These are phyloP conservation scores for Neocallimastix lanati DNA, from an alignment of 192 early-diverging fungal species.

Conservation along the genomic window DNA sequence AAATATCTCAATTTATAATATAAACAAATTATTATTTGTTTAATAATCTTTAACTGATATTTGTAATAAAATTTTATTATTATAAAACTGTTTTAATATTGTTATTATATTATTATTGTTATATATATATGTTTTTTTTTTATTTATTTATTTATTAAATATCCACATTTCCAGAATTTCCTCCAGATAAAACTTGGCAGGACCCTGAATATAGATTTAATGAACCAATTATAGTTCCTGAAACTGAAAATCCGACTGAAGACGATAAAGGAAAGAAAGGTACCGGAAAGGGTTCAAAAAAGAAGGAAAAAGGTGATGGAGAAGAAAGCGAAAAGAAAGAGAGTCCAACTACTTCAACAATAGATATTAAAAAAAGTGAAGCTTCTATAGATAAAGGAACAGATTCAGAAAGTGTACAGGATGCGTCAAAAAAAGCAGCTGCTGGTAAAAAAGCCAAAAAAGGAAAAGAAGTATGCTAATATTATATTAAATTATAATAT, in stretches of 20 bases:
- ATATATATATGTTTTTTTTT: too few species aligned
- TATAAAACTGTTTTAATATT: too few species aligned
- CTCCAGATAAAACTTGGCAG: conserved; percentile 28
- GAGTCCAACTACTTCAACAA: not conserved
- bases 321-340: conserved; percentile 1
- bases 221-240: not conserved
- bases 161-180: conserved; percentile 33
- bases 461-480: conserved; percentile 9
- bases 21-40: too few species aligned
- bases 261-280: not conserved
- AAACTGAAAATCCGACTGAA: conserved; percentile 6
- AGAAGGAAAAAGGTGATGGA: not conserved
- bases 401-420: not conserved
- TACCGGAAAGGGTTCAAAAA: not conserved
- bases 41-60: too few species aligned
- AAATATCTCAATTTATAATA: too few species aligned
- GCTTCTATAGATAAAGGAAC: too few species aligned
- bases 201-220: conserved; percentile 25
- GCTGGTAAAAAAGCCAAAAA: conserved; percentile 8
- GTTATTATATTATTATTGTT: too few species aligned
- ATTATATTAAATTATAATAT: too few species aligned
- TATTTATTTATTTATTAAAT: too few species aligned
- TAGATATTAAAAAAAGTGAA: not conserved
- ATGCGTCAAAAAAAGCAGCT: not conserved
- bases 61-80: too few species aligned